Evolutionary conservation across 2,329 filamentous ascomycete species (phyloP), one percentile per base, ranked within the genome.

Genomic region (Akanthomyces muscarius): DNA sequence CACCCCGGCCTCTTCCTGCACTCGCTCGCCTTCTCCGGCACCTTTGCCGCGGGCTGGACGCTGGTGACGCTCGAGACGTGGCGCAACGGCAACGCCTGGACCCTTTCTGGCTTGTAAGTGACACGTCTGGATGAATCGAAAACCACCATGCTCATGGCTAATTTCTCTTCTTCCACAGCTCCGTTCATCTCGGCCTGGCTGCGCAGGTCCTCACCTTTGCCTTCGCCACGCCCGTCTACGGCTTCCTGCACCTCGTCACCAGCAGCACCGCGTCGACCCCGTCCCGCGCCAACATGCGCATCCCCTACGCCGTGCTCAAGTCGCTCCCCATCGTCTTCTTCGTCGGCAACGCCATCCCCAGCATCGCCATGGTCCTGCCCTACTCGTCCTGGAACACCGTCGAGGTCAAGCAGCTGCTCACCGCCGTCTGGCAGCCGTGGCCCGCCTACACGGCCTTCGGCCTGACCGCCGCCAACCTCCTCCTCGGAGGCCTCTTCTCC

Each of bases 401-500:
- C 33, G 65, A 66, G 47, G 25, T 65, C 23, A 69, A 69, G 66
- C 66, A 69, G 41, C 54, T 66, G 25, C 38, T 66, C 45, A 65
- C 65, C 18, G 66, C 66, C 33, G 11, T 64, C 56, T 69, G 66
- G 66, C 67, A 69, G 63, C 65, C 66, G 1, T 68, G 66, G 67
- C 67, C 66, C 25, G 65, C 62, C 14, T 68, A 67, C 53, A 65
- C 67, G 25, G 62, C 64, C 21, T 50, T 62, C 10, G 57, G 65
- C 4, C 64, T 68, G 6, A 45, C 56, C 16, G 13, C 57, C 10
- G 63, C 61, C 2, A 45, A 66, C 47, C 18, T 44, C 7, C 33
- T 62, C 52, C 16, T 62, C 38, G 36, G 51, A 33, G 28, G 41
- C 30, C 3, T 50, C 50, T 16, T 54, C 51, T 41, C 54, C 23